Evolutionary conservation across 192 early-diverging fungal species (phyloP).

Genomic region (Martensiomyces pterosporus): DNA sequence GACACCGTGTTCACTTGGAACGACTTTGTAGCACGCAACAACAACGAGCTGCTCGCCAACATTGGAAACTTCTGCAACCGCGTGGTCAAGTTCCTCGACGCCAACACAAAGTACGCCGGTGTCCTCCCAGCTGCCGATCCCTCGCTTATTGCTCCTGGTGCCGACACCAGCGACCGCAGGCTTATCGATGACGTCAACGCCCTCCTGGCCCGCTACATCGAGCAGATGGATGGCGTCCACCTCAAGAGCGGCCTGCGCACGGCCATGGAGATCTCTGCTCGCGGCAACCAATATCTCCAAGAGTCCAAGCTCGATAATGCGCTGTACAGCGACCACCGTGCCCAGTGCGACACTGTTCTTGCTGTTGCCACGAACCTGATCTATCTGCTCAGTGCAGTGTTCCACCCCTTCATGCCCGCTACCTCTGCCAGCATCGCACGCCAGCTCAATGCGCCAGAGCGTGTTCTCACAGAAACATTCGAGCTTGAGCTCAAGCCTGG

Average conservation of each 20-base stretch:
- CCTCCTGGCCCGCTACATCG: slow-evolving; percentile 70
- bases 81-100: slow-evolving; percentile 83
- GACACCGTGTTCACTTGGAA: slow-evolving; percentile 93
- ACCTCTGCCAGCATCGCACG: slow-evolving; percentile 72
- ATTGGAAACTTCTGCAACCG: slow-evolving; percentile 98
- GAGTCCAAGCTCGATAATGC: slow-evolving; percentile 88
- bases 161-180: slow-evolving; percentile 59
- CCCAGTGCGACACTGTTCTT: slow-evolving; percentile 84
- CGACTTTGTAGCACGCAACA: slow-evolving; percentile 91
- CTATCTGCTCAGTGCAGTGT: slow-evolving; percentile 81
- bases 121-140: slow-evolving; percentile 62
- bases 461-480: slow-evolving; percentile 74
- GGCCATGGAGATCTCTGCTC: slow-evolving; percentile 92
- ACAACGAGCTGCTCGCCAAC: slow-evolving; percentile 92
- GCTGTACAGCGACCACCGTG: slow-evolving; percentile 72
- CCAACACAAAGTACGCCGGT: slow-evolving; percentile 82
- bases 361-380: slow-evolving; percentile 77
- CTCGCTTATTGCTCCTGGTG: slow-evolving; percentile 37
- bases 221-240: slow-evolving; percentile 78
- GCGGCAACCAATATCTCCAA: slow-evolving; percentile 94
- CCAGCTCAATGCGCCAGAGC: slow-evolving; percentile 80
- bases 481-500: slow-evolving; percentile 71
- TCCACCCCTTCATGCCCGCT: slow-evolving; percentile 91
- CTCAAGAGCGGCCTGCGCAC: slow-evolving; percentile 73
- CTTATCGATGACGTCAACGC: slow-evolving; percentile 82